Evolutionary conservation across 2,329 filamentous ascomycete species (phyloP), one percentile per base, ranked within the genome.

Genomic region (Microdochium nivale): DNA sequence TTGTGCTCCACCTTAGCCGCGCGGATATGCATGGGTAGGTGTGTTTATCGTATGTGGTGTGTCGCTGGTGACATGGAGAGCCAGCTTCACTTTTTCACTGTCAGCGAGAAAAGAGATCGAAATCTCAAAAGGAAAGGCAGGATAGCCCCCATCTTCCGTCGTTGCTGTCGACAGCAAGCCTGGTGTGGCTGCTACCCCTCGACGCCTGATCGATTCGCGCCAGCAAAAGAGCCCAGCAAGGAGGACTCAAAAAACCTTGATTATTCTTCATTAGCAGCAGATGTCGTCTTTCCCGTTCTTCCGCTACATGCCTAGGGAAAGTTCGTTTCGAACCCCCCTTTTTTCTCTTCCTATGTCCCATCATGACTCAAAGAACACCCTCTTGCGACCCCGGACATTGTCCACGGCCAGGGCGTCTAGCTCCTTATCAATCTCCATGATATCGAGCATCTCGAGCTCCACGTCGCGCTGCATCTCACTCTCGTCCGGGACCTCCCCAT

Each of bases 1-100:
- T 86, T 86, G 81, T 80, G 80, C 82, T 86, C 81, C 82, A 86
- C 82, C 82, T 81, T 77, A 19, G 80, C 80, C 81, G 79, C 82
- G 82, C 82, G 82, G 80, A 80, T 50, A 19, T 21, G 14, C 19
- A 4, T 40, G 19, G 13, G 35, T 40, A 14, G 7, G 35, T 40
- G 19, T 40, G 35, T 40, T 5, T 40, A 14, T 40, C 16, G 14
- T 40, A 14, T 51, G 48, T 40, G 47, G 40, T 3, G 25, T n/a
- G 24, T n/a, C n/a, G 47, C 44, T 43, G 46, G 50, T 52, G 8
- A 48, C 53, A 49, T n/a, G 49, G 48, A 46, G 14, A n/a, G 23
- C 51, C 48, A 40, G 24, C 23, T 47, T 49, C 50, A 47, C 46
- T 49, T 35, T 19, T 44, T 37, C 47, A 43, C 25, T 33, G 46